Conservation (phyloP, 2,329 filamentous ascomycete species). For the Paecilomyces sp. region DNA sequence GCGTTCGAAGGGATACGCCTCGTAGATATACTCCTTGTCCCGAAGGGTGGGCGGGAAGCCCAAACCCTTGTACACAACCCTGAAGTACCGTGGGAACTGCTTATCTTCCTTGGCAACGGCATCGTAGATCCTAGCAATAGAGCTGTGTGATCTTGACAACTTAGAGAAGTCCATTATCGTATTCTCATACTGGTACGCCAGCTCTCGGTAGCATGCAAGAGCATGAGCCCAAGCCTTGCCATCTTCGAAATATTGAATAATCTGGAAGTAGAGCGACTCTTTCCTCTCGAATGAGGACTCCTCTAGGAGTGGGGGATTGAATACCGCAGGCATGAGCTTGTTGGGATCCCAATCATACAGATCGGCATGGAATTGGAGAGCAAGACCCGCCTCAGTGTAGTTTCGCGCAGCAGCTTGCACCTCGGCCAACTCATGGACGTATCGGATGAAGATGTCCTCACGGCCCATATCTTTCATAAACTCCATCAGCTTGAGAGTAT, state of each 20-base stretch:
- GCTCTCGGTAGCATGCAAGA: constrained; percentile 78
- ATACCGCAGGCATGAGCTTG: constrained; percentile 56
- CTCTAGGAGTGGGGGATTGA: constrained; percentile 69
- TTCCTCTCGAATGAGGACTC: constrained; percentile 90
- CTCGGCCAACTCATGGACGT: constrained; percentile 82
- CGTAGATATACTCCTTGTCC: constrained; percentile 89
- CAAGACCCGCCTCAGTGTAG: constrained; percentile 79
- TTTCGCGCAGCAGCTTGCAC: constrained; percentile 71
- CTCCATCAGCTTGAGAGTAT: constrained; percentile 86
- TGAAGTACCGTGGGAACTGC: constrained; percentile 78
- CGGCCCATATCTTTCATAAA: constrained; percentile 96
- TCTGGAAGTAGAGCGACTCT: constrained; percentile 84
- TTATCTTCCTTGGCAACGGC: constrained; percentile 75
- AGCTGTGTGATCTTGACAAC: constrained; percentile 77
- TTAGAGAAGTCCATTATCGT: constrained; percentile 89
- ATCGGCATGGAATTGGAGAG: constrained; percentile 83
- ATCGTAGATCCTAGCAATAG: constrained; percentile 90
- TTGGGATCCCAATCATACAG: constrained; percentile 84
- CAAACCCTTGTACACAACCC: constrained; percentile 80
- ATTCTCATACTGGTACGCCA: constrained; percentile 83
- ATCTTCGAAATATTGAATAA: constrained; percentile 91
- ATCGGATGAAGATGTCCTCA: constrained; percentile 92
- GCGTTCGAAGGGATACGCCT: constrained; percentile 70
- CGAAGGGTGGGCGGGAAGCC: constrained; percentile 75
- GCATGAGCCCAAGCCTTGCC: constrained; percentile 92